Percentiles rank a stretch among this genome's conserved stretches.
Evolutionary conservation across 805 yeast genomes (phyloP).

Genomic region (Sugiyamaella valdiviana): DNA sequence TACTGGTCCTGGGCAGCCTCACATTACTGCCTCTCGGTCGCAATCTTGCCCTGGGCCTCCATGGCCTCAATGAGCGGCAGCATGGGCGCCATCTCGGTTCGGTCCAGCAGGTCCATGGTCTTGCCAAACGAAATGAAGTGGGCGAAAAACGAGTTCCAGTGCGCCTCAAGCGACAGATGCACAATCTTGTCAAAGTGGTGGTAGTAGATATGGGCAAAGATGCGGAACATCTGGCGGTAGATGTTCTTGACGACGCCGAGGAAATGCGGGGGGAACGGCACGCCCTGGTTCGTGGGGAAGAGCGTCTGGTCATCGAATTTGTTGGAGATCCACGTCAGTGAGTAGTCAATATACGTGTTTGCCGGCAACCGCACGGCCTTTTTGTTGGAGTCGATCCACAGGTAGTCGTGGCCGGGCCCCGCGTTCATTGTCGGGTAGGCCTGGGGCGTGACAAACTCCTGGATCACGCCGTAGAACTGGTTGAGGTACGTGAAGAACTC

Average conservation of each 20-base stretch:
- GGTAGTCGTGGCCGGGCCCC: conserved; percentile 83
- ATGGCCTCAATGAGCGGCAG: conserved; percentile 68
- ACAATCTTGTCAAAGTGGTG: conserved; percentile 90
- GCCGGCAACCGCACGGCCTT: conserved; percentile 87
- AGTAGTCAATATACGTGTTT: conserved; percentile 84
- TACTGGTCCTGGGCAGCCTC: no score
- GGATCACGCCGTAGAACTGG: conserved; percentile 83
- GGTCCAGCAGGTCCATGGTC: conserved; percentile 76
- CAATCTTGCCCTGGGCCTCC: conserved; percentile 81
- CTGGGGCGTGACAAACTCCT: conserved; percentile 87
- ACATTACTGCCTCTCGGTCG: conserved; percentile 12
- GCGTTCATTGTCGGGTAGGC: conserved; percentile 92
- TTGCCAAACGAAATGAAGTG: conserved; percentile 84
- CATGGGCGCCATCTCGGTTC: conserved; percentile 73
- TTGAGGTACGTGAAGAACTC: conserved; percentile 81
- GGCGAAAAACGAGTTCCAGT: conserved; percentile 96
- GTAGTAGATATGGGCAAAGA: conserved; percentile 91
- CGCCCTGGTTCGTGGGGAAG: conserved; percentile 86
- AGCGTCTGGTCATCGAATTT: conserved; percentile 83
- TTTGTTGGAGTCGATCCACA: conserved; percentile 80
- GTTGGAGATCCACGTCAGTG: conserved; percentile 80
- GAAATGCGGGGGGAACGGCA: conserved; percentile 83
- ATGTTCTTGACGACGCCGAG: conserved; percentile 79
- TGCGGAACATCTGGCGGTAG: conserved; percentile 85
- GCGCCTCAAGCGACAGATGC: conserved; percentile 91